Evolutionary conservation across 345 rosid species (phyloP), one percentile per base, ranked within the genome.

Genomic region (Excoecaria agallocha): DNA sequence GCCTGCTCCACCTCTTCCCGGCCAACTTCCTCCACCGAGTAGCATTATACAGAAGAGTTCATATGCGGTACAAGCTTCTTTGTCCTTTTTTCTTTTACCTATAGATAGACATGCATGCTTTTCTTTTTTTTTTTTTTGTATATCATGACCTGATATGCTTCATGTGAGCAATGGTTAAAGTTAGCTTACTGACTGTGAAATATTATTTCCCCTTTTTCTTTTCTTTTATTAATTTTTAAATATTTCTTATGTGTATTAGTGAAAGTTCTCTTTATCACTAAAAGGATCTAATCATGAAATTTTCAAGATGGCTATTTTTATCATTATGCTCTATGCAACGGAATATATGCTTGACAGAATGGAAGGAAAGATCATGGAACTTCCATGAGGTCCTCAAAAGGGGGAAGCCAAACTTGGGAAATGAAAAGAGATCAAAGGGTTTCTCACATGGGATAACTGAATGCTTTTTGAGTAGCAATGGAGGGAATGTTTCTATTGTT

Each of bases 11-110:
- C 83, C 91, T 55, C 72, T 83, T 50, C 72, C 79, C 48, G 79
- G 84, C 46, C 91, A 83, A 78, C 80, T 82, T 79, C 91, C 86
- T 80, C 87, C 88, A 25, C 77, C 87, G 5, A 81, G 84, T 66
- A 78, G 83, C 43, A 59, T 81, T 62, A 52, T 85, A 68, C 93
- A 81, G 78, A 86, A 82, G 82, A 77, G 76, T 79, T 75, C 89
- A 62, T 87, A 82, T 76, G 19, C 71, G 79, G 99, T 95, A 91
- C 60, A 76, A 63, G 76, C 71, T 77, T 41, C 71, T 69, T 69
- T 80, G 39, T 54, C 72, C 50, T 58, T 63, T 64, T 8, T 39
- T 52, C 65, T 58, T n/a, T 2, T 35, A 46, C 12, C 13, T 22
- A 30, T 30, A 22, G 35, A n/a, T 54, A 20, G 12, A 3, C 51